phyloP scores from a whole-genome alignment of 164 flowering plant species.

The Macadamia tetraphylla region DNA sequence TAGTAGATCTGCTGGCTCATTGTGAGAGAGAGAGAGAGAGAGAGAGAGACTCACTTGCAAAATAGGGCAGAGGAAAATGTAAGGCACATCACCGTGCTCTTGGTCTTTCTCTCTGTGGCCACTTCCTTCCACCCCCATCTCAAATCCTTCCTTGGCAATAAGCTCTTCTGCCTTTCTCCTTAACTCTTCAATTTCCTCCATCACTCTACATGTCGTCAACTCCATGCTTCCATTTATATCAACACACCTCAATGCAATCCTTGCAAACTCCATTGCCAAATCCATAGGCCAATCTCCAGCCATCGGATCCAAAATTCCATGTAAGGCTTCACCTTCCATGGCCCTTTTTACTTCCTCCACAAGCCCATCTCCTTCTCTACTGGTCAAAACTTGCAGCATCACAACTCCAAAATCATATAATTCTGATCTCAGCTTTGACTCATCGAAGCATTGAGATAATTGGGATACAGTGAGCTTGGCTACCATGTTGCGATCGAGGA shows the following conservation, averaged over 20 bases:
- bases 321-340: constrained; percentile 13
- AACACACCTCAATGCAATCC: constrained; percentile 39
- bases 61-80: constrained; percentile 57
- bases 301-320: constrained; percentile 29
- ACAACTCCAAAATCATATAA: constrained; percentile 43
- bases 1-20: too few species aligned
- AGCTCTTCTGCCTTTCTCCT: constrained; percentile 32
- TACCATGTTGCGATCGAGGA: constrained; percentile 45
- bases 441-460: constrained; percentile 11
- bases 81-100: constrained; percentile 27
- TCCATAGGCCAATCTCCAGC: constrained; percentile 64
- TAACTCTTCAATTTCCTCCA: constrained; percentile 29
- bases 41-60: constrained; percentile 28
- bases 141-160: constrained; percentile 7
- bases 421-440: constrained; percentile 24
- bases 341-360: constrained; percentile 22
- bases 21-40: too few species aligned
- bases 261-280: constrained; percentile 38
- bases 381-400: constrained; percentile 49
- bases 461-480: constrained; percentile 43
- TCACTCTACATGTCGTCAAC: constrained; percentile 13
- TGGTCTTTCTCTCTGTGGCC: constrained; percentile 7
- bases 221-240: constrained; percentile 7
- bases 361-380: constrained; percentile 37
- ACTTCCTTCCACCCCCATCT: constrained; percentile 8